Percentiles rank a stretch among this genome's conserved stretches.
Conservation (phyloP, 148 eudicot species). For the Drosera capensis region DNA sequence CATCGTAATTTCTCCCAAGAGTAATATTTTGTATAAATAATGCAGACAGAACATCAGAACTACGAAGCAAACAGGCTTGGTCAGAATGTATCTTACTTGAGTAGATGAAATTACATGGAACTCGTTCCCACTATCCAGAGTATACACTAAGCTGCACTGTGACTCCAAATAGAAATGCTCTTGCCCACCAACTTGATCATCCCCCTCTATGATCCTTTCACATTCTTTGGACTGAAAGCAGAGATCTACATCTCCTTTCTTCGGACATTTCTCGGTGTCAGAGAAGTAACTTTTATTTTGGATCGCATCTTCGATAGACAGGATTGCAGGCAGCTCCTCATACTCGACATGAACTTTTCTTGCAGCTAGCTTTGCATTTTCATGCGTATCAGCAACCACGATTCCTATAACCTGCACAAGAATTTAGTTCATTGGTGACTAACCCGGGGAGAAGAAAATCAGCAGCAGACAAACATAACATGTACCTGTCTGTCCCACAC, state of each 20-base stretch:
- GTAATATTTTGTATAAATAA: no score
- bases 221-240: slow-evolving; percentile 77
- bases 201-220: slow-evolving; percentile 85
- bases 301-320: slow-evolving; percentile 81
- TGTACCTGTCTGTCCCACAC: slow-evolving; percentile 99
- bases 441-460: not conserved
- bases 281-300: slow-evolving; percentile 58
- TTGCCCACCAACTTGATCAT: slow-evolving; percentile 86
- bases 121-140: slow-evolving; percentile 85
- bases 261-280: slow-evolving; percentile 43
- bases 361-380: slow-evolving; percentile 84
- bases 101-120: slow-evolving; percentile 98
- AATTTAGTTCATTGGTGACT: no score
- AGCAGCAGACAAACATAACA: no score
- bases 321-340: slow-evolving; percentile 73
- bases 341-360: slow-evolving; percentile 65
- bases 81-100: slow-evolving; percentile 41
- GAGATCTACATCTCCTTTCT: slow-evolving; percentile 63
- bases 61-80: not conserved
- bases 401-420: slow-evolving; percentile 86
- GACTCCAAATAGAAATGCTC: slow-evolving; percentile 97
- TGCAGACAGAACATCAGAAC: no score
- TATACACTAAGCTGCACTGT: slow-evolving; percentile 69
- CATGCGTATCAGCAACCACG: slow-evolving; percentile 92
- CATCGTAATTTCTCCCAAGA: no score